Evolutionary conservation across 192 early-diverging fungal species (phyloP).

Genomic region (Linnemannia exigua): DNA sequence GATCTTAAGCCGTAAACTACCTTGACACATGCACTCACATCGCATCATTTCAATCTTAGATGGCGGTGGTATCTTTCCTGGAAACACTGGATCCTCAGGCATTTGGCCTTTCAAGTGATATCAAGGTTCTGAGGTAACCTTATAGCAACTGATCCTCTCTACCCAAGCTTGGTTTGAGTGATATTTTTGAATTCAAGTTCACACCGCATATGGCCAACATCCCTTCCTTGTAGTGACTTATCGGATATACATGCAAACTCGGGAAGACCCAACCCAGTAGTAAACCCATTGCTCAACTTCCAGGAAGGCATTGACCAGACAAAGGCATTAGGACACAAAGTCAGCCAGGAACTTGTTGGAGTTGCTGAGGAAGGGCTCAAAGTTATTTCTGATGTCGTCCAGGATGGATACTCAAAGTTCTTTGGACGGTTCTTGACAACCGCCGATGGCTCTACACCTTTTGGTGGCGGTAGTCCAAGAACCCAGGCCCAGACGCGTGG

Average conservation of each 20-base stretch:
- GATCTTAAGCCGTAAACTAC: neutral
- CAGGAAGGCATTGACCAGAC: slow-evolving; percentile 48
- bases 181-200: slow-evolving; percentile 6
- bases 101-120: slow-evolving; percentile 60
- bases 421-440: slow-evolving; percentile 59
- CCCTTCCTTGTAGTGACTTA: slow-evolving; percentile 16
- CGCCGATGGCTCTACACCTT: slow-evolving; percentile 1
- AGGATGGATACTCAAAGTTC: slow-evolving; percentile 62
- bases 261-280: neutral
- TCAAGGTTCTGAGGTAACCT: slow-evolving; percentile 58
- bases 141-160: neutral
- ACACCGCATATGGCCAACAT: slow-evolving; percentile 11
- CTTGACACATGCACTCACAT: neutral
- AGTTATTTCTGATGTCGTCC: slow-evolving; percentile 63
- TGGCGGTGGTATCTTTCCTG: slow-evolving; percentile 63
- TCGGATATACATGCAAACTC: slow-evolving; percentile 35
- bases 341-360: slow-evolving; percentile 51
- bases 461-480: neutral
- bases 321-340: slow-evolving; percentile 41
- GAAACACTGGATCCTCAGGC: slow-evolving; percentile 63
- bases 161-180: neutral
- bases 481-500: neutral
- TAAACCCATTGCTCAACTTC: slow-evolving; percentile 15
- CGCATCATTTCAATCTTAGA: slow-evolving; percentile 23
- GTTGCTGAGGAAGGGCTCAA: slow-evolving; percentile 58